Conservation (phyloP, 202 grass and related monocot species). For the Hordeum pubiflorum region DNA sequence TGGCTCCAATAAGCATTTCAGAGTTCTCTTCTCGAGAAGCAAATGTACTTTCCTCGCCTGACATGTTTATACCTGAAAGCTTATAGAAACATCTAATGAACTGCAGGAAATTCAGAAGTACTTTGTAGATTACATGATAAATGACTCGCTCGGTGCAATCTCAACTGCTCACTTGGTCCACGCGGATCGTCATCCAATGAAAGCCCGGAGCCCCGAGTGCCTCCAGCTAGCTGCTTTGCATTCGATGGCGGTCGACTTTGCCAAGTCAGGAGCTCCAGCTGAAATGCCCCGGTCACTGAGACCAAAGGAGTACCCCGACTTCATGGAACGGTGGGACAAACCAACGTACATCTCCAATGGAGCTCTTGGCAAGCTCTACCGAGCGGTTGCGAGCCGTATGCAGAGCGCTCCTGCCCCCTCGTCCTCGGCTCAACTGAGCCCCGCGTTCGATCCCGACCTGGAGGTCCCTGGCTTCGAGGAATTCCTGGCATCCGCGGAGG, state of each 20-base stretch:
- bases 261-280: conserved; percentile 74
- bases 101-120: conserved; percentile 89
- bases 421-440: not conserved
- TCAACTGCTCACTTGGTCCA: conserved; percentile 79
- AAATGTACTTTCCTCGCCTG: not conserved
- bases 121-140: conserved; percentile 87
- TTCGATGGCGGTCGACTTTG: conserved; percentile 91
- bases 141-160: conserved; percentile 62
- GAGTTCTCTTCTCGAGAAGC: not conserved
- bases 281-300: conserved; percentile 47
- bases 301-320: conserved; percentile 46
- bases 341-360: conserved; percentile 53
- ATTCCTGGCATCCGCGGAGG: conserved; percentile 50
- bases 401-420: conserved; percentile 17
- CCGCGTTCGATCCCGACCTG: conserved; percentile 49
- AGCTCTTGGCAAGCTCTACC: conserved; percentile 67
- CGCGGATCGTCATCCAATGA: conserved; percentile 52
- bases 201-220: conserved; percentile 70
- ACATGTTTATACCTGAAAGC: not conserved
- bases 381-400: conserved; percentile 22
- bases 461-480: conserved; percentile 49
- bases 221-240: conserved; percentile 76
- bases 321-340: conserved; percentile 76
- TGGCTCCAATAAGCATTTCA: not conserved
- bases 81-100: conserved; percentile 18